Percentiles rank a stretch among this genome's conserved stretches.
These are phyloP conservation scores for Quercus ilex DNA, from an alignment of 306 rosid genomes.

Conservation along the genomic window DNA sequence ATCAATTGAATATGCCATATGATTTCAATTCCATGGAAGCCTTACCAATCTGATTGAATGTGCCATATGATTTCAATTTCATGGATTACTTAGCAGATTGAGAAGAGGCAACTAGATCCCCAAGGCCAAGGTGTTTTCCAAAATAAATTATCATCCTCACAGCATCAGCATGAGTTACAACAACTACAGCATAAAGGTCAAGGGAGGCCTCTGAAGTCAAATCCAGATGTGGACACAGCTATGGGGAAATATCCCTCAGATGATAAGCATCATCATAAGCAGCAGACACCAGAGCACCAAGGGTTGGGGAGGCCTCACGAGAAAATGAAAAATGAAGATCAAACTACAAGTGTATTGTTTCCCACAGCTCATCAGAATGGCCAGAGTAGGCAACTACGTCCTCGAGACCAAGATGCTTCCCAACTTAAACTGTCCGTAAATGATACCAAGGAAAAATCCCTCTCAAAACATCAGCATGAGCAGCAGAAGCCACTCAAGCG, in stretches of 20 bases:
- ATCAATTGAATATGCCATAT: too few species aligned
- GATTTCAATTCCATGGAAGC: too few species aligned
- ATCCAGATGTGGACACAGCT: not conserved
- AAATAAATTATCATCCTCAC: not conserved
- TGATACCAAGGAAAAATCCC: not conserved
- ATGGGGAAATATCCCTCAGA: not conserved
- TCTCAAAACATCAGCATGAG: not conserved
- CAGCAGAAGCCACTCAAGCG: not conserved
- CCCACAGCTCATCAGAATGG: not conserved
- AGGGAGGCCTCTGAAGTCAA: constrained; percentile 14
- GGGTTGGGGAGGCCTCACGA: not conserved
- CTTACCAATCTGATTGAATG: not conserved
- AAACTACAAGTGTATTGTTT: not conserved
- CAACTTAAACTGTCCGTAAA: not conserved
- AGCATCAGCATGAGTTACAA: not conserved
- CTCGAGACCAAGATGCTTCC: constrained; percentile 6
- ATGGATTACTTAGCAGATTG: not conserved
- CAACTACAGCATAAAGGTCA: not conserved
- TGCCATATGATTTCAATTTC: not conserved
- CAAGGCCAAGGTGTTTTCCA: not conserved
- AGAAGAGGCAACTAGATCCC: not conserved
- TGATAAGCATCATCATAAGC: not conserved
- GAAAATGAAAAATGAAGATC: not conserved
- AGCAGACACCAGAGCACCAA: not conserved
- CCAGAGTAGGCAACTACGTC: not conserved